Percentiles rank a stretch among this genome's conserved stretches.
phyloP scores from a whole-genome alignment of 75 land plant genomes.

The Azolla pinnata region DNA sequence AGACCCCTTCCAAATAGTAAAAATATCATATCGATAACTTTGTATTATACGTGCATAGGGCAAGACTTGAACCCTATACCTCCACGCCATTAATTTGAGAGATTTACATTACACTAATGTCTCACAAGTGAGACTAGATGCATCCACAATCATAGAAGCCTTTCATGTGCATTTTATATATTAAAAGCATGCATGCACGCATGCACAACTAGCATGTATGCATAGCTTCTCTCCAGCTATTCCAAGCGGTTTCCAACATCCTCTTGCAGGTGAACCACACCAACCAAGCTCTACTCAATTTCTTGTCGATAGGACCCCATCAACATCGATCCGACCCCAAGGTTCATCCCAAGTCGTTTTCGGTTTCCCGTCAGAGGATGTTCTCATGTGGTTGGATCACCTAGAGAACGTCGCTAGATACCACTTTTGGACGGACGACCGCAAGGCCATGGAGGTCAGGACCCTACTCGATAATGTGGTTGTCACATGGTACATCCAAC shows the following conservation, averaged over 20 bases:
- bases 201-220: not conserved
- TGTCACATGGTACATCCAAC: not conserved
- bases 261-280: conserved; percentile 1
- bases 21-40: too few species aligned
- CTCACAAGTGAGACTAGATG: too few species aligned
- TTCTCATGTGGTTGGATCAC: not conserved
- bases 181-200: not conserved
- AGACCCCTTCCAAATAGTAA: too few species aligned
- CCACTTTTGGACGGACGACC: not conserved
- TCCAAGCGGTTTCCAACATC: not conserved
- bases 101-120: too few species aligned
- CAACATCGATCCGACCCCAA: not conserved
- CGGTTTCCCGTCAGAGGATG: not conserved
- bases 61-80: too few species aligned
- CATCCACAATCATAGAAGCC: too few species aligned
- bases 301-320: not conserved
- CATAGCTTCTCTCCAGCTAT: not conserved
- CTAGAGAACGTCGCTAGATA: not conserved
- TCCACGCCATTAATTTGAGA: too few species aligned
- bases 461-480: not conserved
- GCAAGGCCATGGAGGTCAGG: not conserved
- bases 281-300: not conserved
- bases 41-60: too few species aligned
- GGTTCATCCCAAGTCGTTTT: not conserved
- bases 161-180: too few species aligned